Base-by-base conservation (phyloP, 202 grass and related monocot species). In the Eragrostis tef region DNA sequence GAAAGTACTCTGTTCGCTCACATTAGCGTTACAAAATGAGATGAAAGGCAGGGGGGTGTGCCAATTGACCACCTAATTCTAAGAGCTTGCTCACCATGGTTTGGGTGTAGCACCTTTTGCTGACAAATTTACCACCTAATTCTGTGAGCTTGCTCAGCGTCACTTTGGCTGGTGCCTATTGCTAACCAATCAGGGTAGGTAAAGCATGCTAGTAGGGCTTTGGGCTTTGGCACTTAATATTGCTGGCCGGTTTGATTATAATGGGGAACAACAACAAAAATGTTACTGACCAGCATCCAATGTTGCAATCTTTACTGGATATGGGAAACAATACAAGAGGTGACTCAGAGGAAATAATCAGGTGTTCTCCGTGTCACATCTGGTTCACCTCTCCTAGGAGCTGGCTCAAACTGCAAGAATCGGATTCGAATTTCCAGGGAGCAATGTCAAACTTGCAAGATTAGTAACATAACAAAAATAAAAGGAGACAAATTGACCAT, bases 311-410 rank as follows among this genome's bases (percentile, higher is more conserved):
- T 86, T 86, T 79, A 7, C 36, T 56, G 2, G 46, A 73, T 67
- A 22, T 31, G 44, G 2, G 72, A 65, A 79, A 71, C 15, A 6
- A 39, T 57, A 61, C 56, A 79, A 6, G 25, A 54, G 1, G 79
- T 66, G 60, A 82, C 51, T 92, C 83, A 94, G 70, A 94, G 89
- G 70, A 94, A 94, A 85, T 94, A 94, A 88, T 94, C 89, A 67
- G 93, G 93, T 63, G 93, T 94, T 86, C 93, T 92, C 27, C 93
- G 87, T 54, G 93, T 94, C 50, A 94, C 93, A 71, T 94, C 93
- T 31, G 93, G 93, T 78, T 94, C 93, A 41, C 93, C 93, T 92
- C 93, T 92, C 88, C 93, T 94, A n/a, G 89, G 93, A 79, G 93
- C 89, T 65, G 93, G 93, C 46, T 94, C 93, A 84, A 94, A 94